A percentile compares a stretch with the other conserved stretches of the same genome.
phyloP scores from a whole-genome alignment of 2,329 filamentous ascomycete genomes.

The Beauveria sp. region DNA sequence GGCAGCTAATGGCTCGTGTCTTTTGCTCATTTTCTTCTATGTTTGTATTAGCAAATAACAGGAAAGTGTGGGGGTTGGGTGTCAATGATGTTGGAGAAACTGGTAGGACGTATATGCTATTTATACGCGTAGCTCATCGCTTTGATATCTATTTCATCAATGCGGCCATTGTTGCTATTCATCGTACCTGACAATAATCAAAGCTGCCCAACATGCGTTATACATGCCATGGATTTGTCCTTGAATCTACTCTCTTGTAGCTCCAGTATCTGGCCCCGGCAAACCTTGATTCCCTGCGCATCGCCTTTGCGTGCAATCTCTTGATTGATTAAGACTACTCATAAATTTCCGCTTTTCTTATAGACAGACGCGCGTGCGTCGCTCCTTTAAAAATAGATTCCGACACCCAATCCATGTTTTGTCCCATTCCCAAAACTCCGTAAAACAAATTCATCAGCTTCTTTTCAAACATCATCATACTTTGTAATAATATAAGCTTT shows the following conservation, averaged over 20 bases:
- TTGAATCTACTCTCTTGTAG: neutral
- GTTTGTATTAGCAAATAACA: neutral
- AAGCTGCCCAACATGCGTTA: no score
- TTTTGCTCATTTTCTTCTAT: neutral
- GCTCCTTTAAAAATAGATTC: neutral
- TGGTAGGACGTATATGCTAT: no score
- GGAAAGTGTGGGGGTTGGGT: no score
- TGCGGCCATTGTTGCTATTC: no score
- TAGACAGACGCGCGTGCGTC: slow-evolving; percentile 3
- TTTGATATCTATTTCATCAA: no score
- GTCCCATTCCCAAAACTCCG: slow-evolving; percentile 7
- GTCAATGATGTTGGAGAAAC: no score
- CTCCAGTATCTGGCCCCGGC: neutral
- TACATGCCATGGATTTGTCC: no score
- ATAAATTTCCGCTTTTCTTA: neutral
- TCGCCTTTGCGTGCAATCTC: neutral
- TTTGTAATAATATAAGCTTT: neutral
- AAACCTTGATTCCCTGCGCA: neutral
- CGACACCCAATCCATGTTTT: neutral
- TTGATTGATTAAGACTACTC: neutral
- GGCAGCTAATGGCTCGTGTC: no score
- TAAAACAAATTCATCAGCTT: slow-evolving; percentile 9
- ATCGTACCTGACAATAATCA: no score
- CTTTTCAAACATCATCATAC: slow-evolving; percentile 1
- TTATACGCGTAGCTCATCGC: no score